phyloP scores from a whole-genome alignment of 2,329 filamentous ascomycete species.

The Aspergillus caelatus region DNA sequence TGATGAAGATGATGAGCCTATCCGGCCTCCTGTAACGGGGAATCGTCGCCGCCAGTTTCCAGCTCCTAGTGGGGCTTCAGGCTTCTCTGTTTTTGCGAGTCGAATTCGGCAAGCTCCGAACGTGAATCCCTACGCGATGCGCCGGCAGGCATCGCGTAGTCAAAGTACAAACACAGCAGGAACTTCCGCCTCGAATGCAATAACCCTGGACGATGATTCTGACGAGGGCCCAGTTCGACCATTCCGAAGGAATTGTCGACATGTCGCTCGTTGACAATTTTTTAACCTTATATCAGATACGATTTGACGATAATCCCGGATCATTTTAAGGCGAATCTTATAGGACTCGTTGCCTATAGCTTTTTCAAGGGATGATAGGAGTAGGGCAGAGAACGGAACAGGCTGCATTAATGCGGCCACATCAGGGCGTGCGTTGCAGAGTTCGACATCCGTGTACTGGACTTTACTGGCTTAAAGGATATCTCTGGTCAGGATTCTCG shows the following conservation, averaged over 20 bases:
- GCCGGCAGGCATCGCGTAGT: not conserved
- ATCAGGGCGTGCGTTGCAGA: not conserved
- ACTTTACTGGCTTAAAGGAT: not conserved
- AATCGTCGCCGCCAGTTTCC: constrained; percentile 19
- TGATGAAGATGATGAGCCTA: constrained; percentile 25
- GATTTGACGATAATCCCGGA: not conserved
- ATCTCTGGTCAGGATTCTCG: not conserved
- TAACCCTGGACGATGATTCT: constrained; percentile 32
- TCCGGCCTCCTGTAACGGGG: constrained; percentile 19
- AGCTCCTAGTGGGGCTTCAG: constrained; percentile 14
- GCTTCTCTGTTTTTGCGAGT: constrained; percentile 10
- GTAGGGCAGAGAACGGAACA: not conserved
- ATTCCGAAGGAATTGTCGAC: constrained; percentile 19
- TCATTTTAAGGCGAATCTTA: not conserved
- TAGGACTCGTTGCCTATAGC: not conserved
- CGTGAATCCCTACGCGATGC: not conserved
- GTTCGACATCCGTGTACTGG: not conserved
- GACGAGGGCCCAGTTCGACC: constrained; percentile 32
- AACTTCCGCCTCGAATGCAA: constrained; percentile 26
- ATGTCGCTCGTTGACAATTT: constrained; percentile 3
- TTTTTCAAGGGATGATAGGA: not conserved
- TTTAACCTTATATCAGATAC: not conserved
- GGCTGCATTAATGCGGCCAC: not conserved
- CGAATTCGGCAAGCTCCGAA: not conserved
- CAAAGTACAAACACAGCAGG: constrained; percentile 13